These are phyloP conservation scores for Verticillium alfalfae DNA, from an alignment of 2,329 filamentous ascomycete genomes.

Conservation along the genomic window DNA sequence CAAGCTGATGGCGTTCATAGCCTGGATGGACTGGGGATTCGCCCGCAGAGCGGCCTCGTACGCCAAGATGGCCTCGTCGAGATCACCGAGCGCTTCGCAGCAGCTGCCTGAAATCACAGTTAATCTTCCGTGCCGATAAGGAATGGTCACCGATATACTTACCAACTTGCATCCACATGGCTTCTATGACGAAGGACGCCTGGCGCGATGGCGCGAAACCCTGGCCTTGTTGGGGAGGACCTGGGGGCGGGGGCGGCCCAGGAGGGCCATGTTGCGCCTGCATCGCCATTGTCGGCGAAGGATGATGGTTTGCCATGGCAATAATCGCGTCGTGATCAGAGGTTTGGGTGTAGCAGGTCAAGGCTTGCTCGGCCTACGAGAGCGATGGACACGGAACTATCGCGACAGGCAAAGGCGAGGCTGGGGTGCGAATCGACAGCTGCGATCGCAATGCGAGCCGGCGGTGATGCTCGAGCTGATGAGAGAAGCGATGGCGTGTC, in stretches of 20 bases:
- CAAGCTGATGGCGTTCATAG: constrained; percentile 90
- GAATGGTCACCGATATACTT: constrained; percentile 29
- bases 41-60: constrained; percentile 87
- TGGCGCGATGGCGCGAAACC: constrained; percentile 64
- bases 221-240: constrained; percentile 46
- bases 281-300: constrained; percentile 73
- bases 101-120: constrained; percentile 59
- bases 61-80: constrained; percentile 82
- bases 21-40: constrained; percentile 81
- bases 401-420: neutral
- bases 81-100: constrained; percentile 80
- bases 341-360: neutral
- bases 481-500: neutral
- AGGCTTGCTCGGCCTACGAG: neutral
- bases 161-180: constrained; percentile 91
- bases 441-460: neutral
- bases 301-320: constrained; percentile 70
- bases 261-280: constrained; percentile 62
- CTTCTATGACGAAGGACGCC: constrained; percentile 74
- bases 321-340: constrained; percentile 1
- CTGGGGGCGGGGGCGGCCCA: constrained; percentile 51
- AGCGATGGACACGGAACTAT: neutral
- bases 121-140: constrained; percentile 11
- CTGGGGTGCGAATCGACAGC: neutral
- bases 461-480: neutral